A percentile compares a stretch with the other conserved stretches of the same genome.
phyloP scores from a whole-genome alignment of 768 basidiomycete genomes.

The Phlebiopsis flavidoalba region DNA sequence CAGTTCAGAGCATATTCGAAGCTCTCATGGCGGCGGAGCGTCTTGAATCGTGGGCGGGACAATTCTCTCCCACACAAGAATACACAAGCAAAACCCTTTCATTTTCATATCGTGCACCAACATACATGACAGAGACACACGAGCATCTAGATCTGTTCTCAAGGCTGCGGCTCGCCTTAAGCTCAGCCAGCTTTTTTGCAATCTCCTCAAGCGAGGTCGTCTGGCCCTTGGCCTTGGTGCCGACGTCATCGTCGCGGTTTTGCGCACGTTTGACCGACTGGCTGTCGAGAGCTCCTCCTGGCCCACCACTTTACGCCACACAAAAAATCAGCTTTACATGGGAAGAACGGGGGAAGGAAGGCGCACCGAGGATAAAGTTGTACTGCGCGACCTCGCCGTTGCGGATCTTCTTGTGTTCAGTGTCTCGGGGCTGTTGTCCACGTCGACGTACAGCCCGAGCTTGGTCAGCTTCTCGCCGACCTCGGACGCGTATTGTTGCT shows the following conservation, averaged over 20 bases:
- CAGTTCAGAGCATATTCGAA: too few relatives aligned
- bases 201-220: conserved; percentile 70
- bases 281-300: conserved; percentile 82
- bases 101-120: not conserved
- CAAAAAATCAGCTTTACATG: not conserved
- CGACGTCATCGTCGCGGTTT: conserved; percentile 93
- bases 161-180: conserved; percentile 58
- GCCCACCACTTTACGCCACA: conserved; percentile 69
- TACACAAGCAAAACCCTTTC: not conserved
- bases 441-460: conserved; percentile 82
- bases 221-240: conserved; percentile 76
- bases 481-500: conserved; percentile 90
- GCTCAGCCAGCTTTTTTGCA: conserved; percentile 57
- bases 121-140: not conserved
- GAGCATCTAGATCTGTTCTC: conserved; percentile 40
- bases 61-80: too few relatives aligned
- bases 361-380: conserved; percentile 92
- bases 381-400: conserved; percentile 97
- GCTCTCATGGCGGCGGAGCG: too few relatives aligned
- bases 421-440: conserved; percentile 89
- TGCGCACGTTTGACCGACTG: conserved; percentile 92
- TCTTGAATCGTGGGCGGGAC: too few relatives aligned
- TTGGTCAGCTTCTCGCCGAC: conserved; percentile 63
- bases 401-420: conserved; percentile 92
- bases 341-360: not conserved